Base-by-base conservation (phyloP, 495 filamentous ascomycete species). In the Podospora conica region DNA sequence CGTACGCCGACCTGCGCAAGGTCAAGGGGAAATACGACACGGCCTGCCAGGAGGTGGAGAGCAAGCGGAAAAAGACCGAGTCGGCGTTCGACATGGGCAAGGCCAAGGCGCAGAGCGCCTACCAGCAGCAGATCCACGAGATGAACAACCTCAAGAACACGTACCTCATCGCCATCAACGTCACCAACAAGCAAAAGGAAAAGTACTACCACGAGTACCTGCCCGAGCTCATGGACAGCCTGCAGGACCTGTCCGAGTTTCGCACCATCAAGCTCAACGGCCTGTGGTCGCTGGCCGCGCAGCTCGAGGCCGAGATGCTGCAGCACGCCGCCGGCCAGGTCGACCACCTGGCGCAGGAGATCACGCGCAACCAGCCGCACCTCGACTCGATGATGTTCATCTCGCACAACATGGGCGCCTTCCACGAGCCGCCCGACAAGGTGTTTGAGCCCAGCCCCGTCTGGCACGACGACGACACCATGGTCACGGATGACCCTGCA, bases 111-210 rank as follows among this genome's bases (percentile, higher is more conserved):
- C 91, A 96, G 75, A 86, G 85, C 70, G 86, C 89, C 20, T 98
- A 95, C 75, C 91, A 96, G 71, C 91, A 95, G 71, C 93, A 98
- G 75, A 80, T 93, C 53, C 72, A 87, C 53, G 94, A 98, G 63
- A 98, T 98, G 96, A 88, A 91, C 76, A 98, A 98, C 74, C 86
- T 91, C 72, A 99, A 99, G 90, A 99, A 98, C 72, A 92, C 91
- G 2, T 99, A 99, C 71, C 80, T 99, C 48, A 94, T 99, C 68
- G 85, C 86, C 63, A 96, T 99, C 80, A 95, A 94, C 73, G 90
- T 97, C 55, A 93, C 94, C 48, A 99, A 99, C 78, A 93, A 91
- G 76, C 87, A 96, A 71, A 98, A 97, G 79, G 91, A 96, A 75
- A 92, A 87, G 74, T 97, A 97, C 78, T 99, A 93, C 71, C 87